Conservation (phyloP, 768 basidiomycete genomes). For the Tulasnella sp. region DNA sequence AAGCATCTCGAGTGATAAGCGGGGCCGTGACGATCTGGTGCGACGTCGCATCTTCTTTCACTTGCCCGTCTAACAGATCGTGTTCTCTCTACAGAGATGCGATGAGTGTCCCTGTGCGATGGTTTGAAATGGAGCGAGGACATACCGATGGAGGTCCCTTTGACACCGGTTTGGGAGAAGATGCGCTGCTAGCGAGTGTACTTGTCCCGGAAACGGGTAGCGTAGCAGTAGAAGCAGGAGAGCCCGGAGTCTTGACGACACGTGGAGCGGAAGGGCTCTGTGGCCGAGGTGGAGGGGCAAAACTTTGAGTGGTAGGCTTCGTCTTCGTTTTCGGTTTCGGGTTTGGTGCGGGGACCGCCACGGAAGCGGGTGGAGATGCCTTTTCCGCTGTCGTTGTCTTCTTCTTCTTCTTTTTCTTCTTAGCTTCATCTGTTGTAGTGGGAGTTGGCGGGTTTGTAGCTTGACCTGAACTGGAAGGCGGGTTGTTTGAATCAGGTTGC, state of each 20-base stretch:
- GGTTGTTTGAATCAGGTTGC: not conserved
- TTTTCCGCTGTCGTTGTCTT: not conserved
- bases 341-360: not conserved
- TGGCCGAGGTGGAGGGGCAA: not conserved
- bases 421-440: no score
- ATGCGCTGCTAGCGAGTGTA: not conserved
- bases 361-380: not conserved
- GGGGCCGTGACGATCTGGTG: conserved; percentile 9
- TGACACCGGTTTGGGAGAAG: not conserved
- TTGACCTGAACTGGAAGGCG: not conserved
- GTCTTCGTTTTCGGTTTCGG: no score
- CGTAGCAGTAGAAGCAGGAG: not conserved
- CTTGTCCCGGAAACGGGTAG: not conserved
- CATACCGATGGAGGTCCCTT: not conserved
- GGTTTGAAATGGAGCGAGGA: not conserved
- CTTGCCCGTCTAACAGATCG: not conserved
- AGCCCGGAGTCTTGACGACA: not conserved
- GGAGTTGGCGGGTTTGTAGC: not conserved
- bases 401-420: not conserved
- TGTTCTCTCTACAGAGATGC: not conserved
- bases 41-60: not conserved
- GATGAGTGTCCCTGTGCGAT: not conserved
- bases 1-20: conserved; percentile 10
- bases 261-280: not conserved
- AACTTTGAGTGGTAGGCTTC: not conserved